Percentiles rank a stretch among this genome's conserved stretches.
phyloP scores from a whole-genome alignment of 2,329 filamentous ascomycete genomes.

The Blastomyces emzantsi region DNA sequence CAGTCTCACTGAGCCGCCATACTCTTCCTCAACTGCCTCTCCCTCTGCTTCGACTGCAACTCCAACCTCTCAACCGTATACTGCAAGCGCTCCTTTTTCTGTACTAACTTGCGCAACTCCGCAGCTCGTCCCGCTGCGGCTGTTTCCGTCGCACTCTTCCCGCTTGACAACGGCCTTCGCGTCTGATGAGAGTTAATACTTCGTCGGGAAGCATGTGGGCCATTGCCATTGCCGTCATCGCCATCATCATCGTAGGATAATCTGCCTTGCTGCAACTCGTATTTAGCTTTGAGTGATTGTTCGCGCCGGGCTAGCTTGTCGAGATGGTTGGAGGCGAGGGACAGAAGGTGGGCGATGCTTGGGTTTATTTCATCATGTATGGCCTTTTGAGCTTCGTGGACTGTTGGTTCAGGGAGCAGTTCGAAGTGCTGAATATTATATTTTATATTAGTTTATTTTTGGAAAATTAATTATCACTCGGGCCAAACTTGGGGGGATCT shows the following conservation, averaged over 20 bases:
- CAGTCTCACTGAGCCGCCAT: constrained; percentile 47
- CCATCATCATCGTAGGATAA: constrained; percentile 35
- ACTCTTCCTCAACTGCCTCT: constrained; percentile 63
- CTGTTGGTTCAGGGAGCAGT: constrained; percentile 74
- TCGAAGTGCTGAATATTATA: constrained; percentile 66
- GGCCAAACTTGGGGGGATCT: neutral
- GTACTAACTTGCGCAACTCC: constrained; percentile 59
- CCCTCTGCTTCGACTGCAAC: constrained; percentile 70
- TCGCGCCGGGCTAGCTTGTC: constrained; percentile 76
- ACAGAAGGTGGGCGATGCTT: constrained; percentile 68
- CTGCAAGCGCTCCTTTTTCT: constrained; percentile 75
- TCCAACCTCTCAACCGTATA: constrained; percentile 82
- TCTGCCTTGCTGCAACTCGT: constrained; percentile 72
- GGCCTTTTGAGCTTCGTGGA: constrained; percentile 71
- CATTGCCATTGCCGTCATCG: constrained; percentile 17
- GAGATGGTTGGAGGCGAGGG: constrained; percentile 72
- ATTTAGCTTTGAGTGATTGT: constrained; percentile 71
- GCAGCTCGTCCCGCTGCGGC: constrained; percentile 41
- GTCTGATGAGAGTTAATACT: constrained; percentile 4
- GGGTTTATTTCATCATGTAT: constrained; percentile 86
- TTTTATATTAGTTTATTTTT: constrained; percentile 1
- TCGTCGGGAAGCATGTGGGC: constrained; percentile 19
- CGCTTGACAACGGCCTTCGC: constrained; percentile 12
- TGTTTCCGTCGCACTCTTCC: constrained; percentile 20
- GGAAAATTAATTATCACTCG: neutral